Percentiles rank a stretch among this genome's conserved stretches.
Conservation (phyloP, 2,329 filamentous ascomycete species). For the Fusarium mangiferae region DNA sequence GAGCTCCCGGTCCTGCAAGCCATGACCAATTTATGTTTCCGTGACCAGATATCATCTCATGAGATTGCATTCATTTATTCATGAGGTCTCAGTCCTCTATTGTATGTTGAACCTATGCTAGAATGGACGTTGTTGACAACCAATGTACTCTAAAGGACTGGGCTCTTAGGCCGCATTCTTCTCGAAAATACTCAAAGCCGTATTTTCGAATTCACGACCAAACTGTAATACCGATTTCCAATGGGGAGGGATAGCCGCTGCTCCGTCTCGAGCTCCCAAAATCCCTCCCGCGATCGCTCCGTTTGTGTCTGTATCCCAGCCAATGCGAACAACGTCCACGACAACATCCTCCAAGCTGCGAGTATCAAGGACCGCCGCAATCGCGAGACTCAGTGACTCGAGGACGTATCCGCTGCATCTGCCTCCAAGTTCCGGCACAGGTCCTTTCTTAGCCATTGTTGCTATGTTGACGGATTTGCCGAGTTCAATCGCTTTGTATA, state of each 20-base stretch:
- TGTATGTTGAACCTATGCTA: not conserved
- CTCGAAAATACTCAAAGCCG: conserved; percentile 8
- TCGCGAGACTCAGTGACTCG: conserved; percentile 53
- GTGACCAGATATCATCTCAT: not conserved
- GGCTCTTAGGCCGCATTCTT: not conserved
- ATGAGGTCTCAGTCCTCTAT: rapidly evolving
- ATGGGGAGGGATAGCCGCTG: conserved; percentile 51
- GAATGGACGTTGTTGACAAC: not conserved
- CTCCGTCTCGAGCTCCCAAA: conserved; percentile 57
- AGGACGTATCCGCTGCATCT: conserved; percentile 55
- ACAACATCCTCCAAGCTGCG: conserved; percentile 55
- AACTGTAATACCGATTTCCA: conserved; percentile 56
- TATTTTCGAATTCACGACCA: conserved; percentile 48
- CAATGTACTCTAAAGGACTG: not conserved
- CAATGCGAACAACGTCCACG: conserved; percentile 57
- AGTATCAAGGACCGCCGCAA: conserved; percentile 55
- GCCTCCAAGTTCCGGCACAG: conserved; percentile 41
- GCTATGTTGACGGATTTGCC: conserved; percentile 42
- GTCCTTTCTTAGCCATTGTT: conserved; percentile 48
- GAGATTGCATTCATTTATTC: not conserved
- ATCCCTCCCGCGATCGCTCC: conserved; percentile 58
- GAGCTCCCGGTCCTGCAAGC: no score
- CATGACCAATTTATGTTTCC: not conserved
- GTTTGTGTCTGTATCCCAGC: conserved; percentile 59
- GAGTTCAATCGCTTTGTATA: conserved; percentile 43